phyloP scores from a whole-genome alignment of 257 asterid species.

The Asclepias syriaca region DNA sequence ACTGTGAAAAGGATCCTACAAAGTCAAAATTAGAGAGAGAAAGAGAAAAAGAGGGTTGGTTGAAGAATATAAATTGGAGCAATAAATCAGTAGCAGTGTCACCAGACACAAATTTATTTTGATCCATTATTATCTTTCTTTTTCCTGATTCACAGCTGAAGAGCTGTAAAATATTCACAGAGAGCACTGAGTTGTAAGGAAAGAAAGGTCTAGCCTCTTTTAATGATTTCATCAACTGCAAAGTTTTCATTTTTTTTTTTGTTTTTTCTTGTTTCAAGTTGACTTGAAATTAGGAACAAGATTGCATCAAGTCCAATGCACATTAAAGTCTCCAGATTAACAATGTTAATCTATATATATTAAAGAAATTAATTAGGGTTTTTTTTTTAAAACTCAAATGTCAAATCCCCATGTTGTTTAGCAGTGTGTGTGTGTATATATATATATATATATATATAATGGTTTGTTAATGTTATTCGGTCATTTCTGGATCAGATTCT shows the following conservation, averaged over 20 bases:
- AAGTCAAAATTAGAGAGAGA: constrained; percentile 47
- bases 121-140: constrained; percentile 3
- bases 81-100: constrained; percentile 21
- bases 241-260: constrained; percentile 10
- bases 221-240: constrained; percentile 34
- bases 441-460: too few species aligned
- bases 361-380: constrained; percentile 7
- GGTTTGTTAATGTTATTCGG: constrained; percentile 10
- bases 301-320: constrained; percentile 48
- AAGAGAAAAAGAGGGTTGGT: constrained; percentile 9
- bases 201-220: constrained; percentile 16
- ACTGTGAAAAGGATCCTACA: constrained; percentile 38
- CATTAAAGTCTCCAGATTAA: constrained; percentile 43
- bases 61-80: constrained; percentile 35
- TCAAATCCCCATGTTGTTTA: background rate
- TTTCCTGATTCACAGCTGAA: background rate
- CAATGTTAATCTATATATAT: constrained; percentile 24
- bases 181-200: background rate
- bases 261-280: constrained; percentile 21
- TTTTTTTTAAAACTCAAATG: constrained; percentile 21
- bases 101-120: constrained; percentile 17
- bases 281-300: constrained; percentile 40
- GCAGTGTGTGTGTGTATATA: background rate
- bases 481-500: constrained; percentile 44
- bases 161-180: background rate